These are phyloP conservation scores for Pythium aristosporum DNA, from an alignment of 352 stramenopile species.

Conservation along the genomic window DNA sequence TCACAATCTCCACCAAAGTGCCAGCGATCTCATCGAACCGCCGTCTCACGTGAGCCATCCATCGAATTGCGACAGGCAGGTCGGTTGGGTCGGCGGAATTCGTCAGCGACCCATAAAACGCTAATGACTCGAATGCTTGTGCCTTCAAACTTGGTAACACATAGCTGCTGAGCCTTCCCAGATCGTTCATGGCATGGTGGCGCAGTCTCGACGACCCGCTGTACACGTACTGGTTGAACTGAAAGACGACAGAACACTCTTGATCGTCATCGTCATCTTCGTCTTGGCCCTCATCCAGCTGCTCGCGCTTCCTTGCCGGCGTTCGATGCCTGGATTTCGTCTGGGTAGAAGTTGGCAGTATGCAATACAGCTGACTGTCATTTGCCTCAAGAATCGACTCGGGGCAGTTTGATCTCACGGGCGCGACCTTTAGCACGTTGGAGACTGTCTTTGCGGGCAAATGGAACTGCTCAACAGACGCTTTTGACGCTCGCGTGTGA, in stretches of 20 bases:
- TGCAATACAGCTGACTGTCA: conserved; percentile 64
- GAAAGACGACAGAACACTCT: conserved; percentile 43
- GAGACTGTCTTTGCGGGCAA: conserved; percentile 7
- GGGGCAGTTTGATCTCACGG: not conserved
- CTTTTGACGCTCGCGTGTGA: not conserved
- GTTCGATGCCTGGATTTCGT: conserved; percentile 3
- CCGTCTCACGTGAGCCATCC: conserved; percentile 12
- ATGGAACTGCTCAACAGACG: conserved; percentile 4
- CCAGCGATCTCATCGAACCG: conserved; percentile 36
- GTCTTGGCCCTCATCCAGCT: conserved; percentile 32
- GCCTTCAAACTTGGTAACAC: conserved; percentile 45
- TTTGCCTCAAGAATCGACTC: conserved; percentile 39
- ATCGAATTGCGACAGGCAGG: conserved; percentile 10
- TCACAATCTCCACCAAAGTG: conserved; percentile 39
- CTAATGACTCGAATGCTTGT: conserved; percentile 35
- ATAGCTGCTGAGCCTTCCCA: conserved; percentile 34
- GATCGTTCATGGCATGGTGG: conserved; percentile 36
- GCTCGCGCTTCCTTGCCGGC: conserved; percentile 12
- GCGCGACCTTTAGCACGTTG: conserved; percentile 26
- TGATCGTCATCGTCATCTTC: conserved; percentile 26
- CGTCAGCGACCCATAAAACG: conserved; percentile 21
- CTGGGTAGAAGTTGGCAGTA: conserved; percentile 8
- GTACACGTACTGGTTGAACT: conserved; percentile 70
- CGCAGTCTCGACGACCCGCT: conserved; percentile 33
- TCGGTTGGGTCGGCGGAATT: conserved; percentile 6